Conservation (phyloP, 805 yeast genomes). For the Ogataea sp. region DNA sequence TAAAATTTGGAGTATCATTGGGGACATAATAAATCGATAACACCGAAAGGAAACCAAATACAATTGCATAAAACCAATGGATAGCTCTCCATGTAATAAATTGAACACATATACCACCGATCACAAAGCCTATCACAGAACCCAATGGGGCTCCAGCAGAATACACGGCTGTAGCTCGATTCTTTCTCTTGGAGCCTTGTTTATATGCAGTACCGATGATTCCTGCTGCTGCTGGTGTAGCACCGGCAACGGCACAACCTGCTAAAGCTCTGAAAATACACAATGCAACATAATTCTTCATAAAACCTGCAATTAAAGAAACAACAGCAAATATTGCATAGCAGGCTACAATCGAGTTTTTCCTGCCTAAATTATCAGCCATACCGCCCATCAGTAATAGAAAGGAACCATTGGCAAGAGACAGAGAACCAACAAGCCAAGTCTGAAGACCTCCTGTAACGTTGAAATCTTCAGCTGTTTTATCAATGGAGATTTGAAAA, state of each 20-base stretch:
- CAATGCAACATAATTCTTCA: slow-evolving; percentile 24
- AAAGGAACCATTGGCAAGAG: slow-evolving; percentile 35
- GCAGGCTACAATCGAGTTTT: slow-evolving; percentile 27
- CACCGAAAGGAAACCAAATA: slow-evolving; percentile 19
- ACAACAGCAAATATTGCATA: slow-evolving; percentile 24
- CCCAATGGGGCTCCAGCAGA: slow-evolving; percentile 38
- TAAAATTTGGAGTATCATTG: slow-evolving; percentile 16
- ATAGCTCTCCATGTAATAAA: slow-evolving; percentile 28
- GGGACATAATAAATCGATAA: slow-evolving; percentile 24
- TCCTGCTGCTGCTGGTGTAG: slow-evolving; percentile 35
- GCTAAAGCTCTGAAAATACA: slow-evolving; percentile 29
- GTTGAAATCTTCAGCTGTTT: slow-evolving; percentile 26
- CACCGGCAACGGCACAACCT: slow-evolving; percentile 29
- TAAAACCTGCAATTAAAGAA: slow-evolving; percentile 21
- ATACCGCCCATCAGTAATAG: slow-evolving; percentile 36
- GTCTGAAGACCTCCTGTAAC: slow-evolving; percentile 33
- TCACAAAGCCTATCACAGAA: slow-evolving; percentile 26
- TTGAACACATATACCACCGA: slow-evolving; percentile 31
- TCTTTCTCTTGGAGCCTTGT: slow-evolving; percentile 25
- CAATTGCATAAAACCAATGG: slow-evolving; percentile 29
- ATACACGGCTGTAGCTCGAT: slow-evolving; percentile 27
- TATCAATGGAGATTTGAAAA: slow-evolving; percentile 28
- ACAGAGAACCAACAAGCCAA: slow-evolving; percentile 34
- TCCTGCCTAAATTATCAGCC: slow-evolving; percentile 42
- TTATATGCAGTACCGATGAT: slow-evolving; percentile 27